Base-by-base conservation (phyloP, 257 asterid species). In the Forsythia viridissima region DNA sequence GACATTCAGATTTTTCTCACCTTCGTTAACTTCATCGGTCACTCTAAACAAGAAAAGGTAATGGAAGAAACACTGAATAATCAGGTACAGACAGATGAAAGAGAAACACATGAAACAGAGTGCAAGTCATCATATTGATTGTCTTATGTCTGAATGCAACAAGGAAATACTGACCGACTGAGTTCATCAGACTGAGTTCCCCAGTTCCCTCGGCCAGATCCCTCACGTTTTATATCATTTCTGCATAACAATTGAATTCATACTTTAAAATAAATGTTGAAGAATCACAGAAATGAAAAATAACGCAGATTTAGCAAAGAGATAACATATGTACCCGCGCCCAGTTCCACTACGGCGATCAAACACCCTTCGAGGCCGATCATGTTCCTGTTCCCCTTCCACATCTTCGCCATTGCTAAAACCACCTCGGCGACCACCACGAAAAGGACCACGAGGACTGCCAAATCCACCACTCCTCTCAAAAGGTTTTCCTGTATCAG, bases 151-250 rank as follows among this genome's bases (percentile, higher is more conserved):
- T 21, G 5, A 78, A 80, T 81, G 70, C 52, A 75, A 70, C 59
- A 13, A 82, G 72, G 44, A 79, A 83, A 79, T 44, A 91, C 97
- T 91, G 88, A 94, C 97, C 71, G 88, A 76, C 86, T 77, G 52
- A 89, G 73, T 66, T 92, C 98, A 79, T 91, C 98, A 80, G 82
- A 55, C 78, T 81, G 87, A 73, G 91, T 87, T 78, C 98, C 98
- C 98, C 98, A 94, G 78, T 91, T 94, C 37, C 96, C 97, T 57
- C 82, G 90, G 80, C 97, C 97, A 89, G 92, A 75, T 81, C 97
- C 98, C 51, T 91, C 97, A 4, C 94, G 90, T 77, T 90, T 94
- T 34, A 87, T 48, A 74, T 88, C 96, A 82, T 86, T 78, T 82
- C 97, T 91, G 89, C 72, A 39, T 66, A 82, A 4, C 66, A 48